Evolutionary conservation across 2,329 filamentous ascomycete species (phyloP).

Genomic region (Sporothrix schenckii): DNA sequence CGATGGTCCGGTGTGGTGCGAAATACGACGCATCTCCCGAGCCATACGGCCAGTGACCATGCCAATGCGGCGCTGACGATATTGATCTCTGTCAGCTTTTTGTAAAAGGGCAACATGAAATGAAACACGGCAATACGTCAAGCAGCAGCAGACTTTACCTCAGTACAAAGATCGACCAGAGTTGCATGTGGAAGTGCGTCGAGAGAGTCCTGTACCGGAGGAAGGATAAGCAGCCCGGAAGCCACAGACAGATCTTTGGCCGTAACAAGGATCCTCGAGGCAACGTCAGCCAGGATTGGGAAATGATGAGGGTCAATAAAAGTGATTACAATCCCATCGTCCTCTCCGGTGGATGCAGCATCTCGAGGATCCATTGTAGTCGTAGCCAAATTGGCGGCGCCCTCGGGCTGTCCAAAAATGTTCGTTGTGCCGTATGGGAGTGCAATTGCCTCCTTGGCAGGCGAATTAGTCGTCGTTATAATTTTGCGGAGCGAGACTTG

Average conservation of each 20-base stretch:
- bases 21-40: background rate
- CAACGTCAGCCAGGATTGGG: background rate
- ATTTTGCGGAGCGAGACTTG: background rate
- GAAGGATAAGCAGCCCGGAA: slow-evolving; percentile 15
- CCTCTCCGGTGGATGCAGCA: background rate
- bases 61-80: slow-evolving; percentile 14
- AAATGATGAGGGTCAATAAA: slow-evolving; percentile 8
- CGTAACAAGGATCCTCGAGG: background rate
- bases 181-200: background rate
- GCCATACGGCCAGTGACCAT: slow-evolving; percentile 15
- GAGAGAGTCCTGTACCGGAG: background rate
- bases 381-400: background rate
- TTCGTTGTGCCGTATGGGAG: background rate
- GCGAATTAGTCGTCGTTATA: background rate
- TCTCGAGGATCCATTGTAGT: background rate
- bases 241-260: slow-evolving; percentile 12
- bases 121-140: background rate
- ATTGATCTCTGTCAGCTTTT: background rate
- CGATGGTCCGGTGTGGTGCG: background rate
- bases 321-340: slow-evolving; percentile 15
- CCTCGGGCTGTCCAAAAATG: background rate
- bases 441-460: background rate
- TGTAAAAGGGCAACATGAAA: background rate
- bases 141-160: background rate
- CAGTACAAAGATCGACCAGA: slow-evolving; percentile 1